Percentiles rank a stretch among this genome's conserved stretches.
phyloP scores from a whole-genome alignment of 495 filamentous ascomycete genomes.

The Thermochaetoides thermophila region DNA sequence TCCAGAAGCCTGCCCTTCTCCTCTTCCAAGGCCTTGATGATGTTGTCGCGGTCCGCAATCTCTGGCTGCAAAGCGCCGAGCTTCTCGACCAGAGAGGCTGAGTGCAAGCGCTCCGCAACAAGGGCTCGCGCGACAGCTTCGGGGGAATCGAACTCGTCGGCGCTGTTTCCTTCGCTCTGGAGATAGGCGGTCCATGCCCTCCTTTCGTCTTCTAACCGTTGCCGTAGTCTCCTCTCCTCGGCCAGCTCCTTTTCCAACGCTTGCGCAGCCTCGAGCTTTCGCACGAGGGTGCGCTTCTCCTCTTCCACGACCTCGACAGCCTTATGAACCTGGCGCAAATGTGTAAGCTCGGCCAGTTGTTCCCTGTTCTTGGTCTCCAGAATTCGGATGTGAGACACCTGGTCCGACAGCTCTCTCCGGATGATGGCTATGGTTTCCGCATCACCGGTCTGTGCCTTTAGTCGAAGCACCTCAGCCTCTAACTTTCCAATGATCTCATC shows the following conservation, averaged over 20 bases:
- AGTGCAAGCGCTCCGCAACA: slow-evolving; percentile 66
- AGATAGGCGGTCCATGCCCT: slow-evolving; percentile 78
- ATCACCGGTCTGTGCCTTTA: slow-evolving; percentile 76
- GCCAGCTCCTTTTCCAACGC: slow-evolving; percentile 57
- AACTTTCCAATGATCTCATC: slow-evolving; percentile 56
- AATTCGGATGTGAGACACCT: slow-evolving; percentile 74
- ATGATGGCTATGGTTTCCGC: slow-evolving; percentile 67
- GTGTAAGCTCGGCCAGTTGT: slow-evolving; percentile 64
- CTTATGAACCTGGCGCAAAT: slow-evolving; percentile 62
- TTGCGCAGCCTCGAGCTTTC: slow-evolving; percentile 59
- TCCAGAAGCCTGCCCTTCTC: slow-evolving; percentile 44
- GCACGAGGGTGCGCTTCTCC: slow-evolving; percentile 75
- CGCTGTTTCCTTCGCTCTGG: slow-evolving; percentile 41
- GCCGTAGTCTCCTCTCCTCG: slow-evolving; percentile 66
- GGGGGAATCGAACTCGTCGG: slow-evolving; percentile 65
- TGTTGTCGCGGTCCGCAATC: slow-evolving; percentile 61
- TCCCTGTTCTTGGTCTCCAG: slow-evolving; percentile 70
- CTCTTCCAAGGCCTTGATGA: slow-evolving; percentile 54
- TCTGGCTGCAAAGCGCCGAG: slow-evolving; percentile 69
- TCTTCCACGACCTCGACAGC: slow-evolving; percentile 91
- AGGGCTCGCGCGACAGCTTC: slow-evolving; percentile 78
- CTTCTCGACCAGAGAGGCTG: slow-evolving; percentile 57
- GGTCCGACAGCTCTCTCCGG: slow-evolving; percentile 71
- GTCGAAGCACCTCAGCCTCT: slow-evolving; percentile 65
- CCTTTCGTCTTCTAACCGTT: slow-evolving; percentile 77